Conservation (phyloP, 2,329 filamentous ascomycete genomes). For the Uncinocarpus reesii region DNA sequence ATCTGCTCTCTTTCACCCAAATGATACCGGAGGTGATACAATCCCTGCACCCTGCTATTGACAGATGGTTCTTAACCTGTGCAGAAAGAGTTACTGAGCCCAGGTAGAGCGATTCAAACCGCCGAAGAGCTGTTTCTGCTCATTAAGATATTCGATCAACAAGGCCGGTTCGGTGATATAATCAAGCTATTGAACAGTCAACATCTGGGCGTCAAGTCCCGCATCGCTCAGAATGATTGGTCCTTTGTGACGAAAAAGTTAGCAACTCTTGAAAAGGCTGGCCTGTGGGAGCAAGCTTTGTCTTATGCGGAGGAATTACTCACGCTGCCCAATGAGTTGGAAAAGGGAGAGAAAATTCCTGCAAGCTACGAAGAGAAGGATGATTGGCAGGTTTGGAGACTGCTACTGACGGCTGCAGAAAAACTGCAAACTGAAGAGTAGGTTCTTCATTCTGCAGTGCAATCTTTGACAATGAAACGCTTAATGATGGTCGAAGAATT, state of each 20-base stretch:
- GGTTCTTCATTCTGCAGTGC: constrained; percentile 17
- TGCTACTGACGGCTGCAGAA: constrained; percentile 30
- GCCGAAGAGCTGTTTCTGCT: constrained; percentile 39
- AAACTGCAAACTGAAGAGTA: constrained; percentile 28
- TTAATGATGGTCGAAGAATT: constrained; percentile 20
- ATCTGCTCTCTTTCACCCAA: constrained; percentile 14
- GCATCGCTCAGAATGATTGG: constrained; percentile 37
- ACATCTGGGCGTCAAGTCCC: constrained; percentile 34
- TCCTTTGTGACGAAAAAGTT: constrained; percentile 33
- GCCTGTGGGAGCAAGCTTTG: constrained; percentile 32
- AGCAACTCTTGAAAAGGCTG: constrained; percentile 28
- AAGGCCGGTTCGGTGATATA: constrained; percentile 32
- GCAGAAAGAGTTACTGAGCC: constrained; percentile 35
- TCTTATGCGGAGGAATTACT: constrained; percentile 31
- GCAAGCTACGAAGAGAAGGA: constrained; percentile 29
- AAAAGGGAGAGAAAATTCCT: constrained; percentile 19
- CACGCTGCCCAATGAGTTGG: constrained; percentile 26
- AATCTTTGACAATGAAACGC: constrained; percentile 1
- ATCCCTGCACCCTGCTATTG: neutral
- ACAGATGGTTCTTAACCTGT: constrained; percentile 11
- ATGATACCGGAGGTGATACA: neutral
- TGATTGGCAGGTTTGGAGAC: constrained; percentile 40
- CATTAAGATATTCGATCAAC: constrained; percentile 35
- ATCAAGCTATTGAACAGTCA: constrained; percentile 35
- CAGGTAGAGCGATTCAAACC: constrained; percentile 37